Evolutionary conservation across 169 alveolate genomes (phyloP).

Genomic region (Eimeria acervulina): DNA sequence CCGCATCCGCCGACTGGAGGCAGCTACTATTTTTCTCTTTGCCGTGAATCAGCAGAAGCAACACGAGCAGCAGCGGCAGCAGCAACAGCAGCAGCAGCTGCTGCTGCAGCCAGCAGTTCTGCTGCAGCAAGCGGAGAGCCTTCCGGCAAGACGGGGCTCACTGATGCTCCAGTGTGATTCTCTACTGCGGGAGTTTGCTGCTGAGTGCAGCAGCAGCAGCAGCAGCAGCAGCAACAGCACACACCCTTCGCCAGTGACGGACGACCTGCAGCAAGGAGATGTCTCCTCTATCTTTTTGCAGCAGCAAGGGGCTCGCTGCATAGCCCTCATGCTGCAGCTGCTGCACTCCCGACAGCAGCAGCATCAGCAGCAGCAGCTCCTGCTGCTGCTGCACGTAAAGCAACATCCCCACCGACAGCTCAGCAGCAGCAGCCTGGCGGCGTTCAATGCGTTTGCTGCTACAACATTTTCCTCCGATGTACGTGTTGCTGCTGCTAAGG

Average conservation of each 20-base stretch:
- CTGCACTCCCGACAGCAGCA: slow-evolving; percentile 52
- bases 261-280: slow-evolving; percentile 5
- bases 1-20: slow-evolving; percentile 62
- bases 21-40: slow-evolving; percentile 6
- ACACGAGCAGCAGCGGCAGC: neutral
- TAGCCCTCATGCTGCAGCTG: slow-evolving; percentile 59
- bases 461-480: neutral
- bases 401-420: neutral
- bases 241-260: neutral
- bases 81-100: slow-evolving; percentile 25
- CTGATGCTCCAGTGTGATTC: neutral
- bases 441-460: neutral
- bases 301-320: slow-evolving; percentile 31
- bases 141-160: neutral
- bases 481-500: neutral
- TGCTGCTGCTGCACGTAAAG: neutral
- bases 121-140: neutral
- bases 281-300: neutral
- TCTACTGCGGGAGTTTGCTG: slow-evolving; percentile 41
- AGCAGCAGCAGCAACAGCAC: slow-evolving; percentile 64
- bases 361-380: neutral
- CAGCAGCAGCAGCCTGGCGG: neutral
- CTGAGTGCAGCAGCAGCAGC: slow-evolving; percentile 68
- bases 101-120: slow-evolving; percentile 13
- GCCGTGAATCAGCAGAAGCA: slow-evolving; percentile 26